A percentile compares a stretch with the other conserved stretches of the same genome.
These are phyloP conservation scores for Lentinus brumalis DNA, from an alignment of 768 basidiomycete species.

Conservation along the genomic window DNA sequence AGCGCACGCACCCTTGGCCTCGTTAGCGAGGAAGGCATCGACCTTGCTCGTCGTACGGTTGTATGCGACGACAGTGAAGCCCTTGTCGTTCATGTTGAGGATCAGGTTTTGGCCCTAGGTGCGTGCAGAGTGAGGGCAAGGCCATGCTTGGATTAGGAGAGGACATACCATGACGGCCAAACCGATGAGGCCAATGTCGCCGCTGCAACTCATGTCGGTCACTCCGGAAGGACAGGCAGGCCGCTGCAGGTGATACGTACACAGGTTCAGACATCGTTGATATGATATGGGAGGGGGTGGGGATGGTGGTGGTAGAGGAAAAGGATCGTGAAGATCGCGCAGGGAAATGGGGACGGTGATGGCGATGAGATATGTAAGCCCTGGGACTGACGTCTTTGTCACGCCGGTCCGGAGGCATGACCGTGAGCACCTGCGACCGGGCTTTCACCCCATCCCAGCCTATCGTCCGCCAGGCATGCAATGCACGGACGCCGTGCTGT, in stretches of 20 bases:
- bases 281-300: constrained; percentile 35
- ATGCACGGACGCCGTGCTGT: not conserved
- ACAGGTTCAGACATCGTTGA: constrained; percentile 46
- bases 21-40: constrained; percentile 91
- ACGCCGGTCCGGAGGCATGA: constrained; percentile 27
- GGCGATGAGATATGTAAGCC: constrained; percentile 33
- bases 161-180: constrained; percentile 92
- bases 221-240: constrained; percentile 8
- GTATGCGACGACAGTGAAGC: constrained; percentile 94
- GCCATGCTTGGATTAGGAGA: constrained; percentile 10
- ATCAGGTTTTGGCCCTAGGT: constrained; percentile 92
- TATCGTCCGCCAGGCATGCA: not conserved
- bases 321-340: constrained; percentile 20
- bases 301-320: constrained; percentile 29
- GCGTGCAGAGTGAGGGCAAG: constrained; percentile 5
- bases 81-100: constrained; percentile 99
- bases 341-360: constrained; percentile 24
- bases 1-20: constrained; percentile 85
- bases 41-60: constrained; percentile 98
- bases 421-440: constrained; percentile 22
- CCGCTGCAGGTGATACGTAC: constrained; percentile 43
- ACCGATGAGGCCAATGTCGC: constrained; percentile 98
- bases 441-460: not conserved
- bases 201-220: constrained; percentile 49
- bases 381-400: constrained; percentile 26